These are phyloP conservation scores for Solanum rostratum DNA, from an alignment of 257 asterid species.

Conservation along the genomic window DNA sequence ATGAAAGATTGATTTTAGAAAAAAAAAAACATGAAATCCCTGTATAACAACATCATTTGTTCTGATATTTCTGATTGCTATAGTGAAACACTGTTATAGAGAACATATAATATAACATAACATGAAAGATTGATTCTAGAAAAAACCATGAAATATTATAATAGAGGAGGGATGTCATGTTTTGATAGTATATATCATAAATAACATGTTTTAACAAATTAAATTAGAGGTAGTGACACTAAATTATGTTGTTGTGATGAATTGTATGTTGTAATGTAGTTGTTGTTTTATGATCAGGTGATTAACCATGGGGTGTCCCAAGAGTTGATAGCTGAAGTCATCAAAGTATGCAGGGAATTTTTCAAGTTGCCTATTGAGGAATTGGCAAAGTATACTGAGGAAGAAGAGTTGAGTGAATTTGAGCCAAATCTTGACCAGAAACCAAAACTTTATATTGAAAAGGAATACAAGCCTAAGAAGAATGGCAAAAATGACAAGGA, in stretches of 20 bases:
- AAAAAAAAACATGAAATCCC: not conserved
- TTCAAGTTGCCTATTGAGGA: not conserved
- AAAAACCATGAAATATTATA: no score
- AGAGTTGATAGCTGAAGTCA: not conserved
- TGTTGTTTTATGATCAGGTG: not conserved
- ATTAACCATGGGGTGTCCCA: slow-evolving; percentile 1
- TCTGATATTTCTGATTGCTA: not conserved
- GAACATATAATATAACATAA: no score
- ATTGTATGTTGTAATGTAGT: not conserved
- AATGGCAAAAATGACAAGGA: not conserved
- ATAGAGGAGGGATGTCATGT: not conserved
- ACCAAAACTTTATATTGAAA: not conserved
- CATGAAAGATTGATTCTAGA: no score
- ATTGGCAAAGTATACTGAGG: not conserved
- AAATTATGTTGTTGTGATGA: not conserved
- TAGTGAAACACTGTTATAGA: no score
- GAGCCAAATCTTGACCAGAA: not conserved
- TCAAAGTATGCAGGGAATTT: not conserved
- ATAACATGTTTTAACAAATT: not conserved
- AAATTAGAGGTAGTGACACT: no score
- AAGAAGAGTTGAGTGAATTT: not conserved
- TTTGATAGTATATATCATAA: not conserved
- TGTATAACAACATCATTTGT: not conserved
- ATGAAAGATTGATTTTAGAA: not conserved
- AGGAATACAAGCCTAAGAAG: not conserved